A percentile compares a stretch with the other conserved stretches of the same genome.
phyloP scores from a whole-genome alignment of 495 filamentous ascomycete species.

The Aspergillus sparsus region DNA sequence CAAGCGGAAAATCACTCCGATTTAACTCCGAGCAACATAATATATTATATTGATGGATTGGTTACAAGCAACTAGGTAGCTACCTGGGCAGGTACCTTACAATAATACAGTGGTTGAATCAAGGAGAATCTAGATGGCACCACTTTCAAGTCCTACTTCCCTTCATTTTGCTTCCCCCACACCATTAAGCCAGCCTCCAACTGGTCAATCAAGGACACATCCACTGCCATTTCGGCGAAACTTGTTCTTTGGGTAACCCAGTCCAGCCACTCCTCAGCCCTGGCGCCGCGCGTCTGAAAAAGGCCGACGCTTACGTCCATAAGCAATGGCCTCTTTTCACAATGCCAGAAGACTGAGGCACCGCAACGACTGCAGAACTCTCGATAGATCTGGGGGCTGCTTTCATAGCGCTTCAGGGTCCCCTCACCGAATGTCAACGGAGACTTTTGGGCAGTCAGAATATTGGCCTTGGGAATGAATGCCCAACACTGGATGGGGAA shows the following conservation, averaged over 20 bases:
- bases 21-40: neutral
- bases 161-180: neutral
- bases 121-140: no score
- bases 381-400: slow-evolving; percentile 55
- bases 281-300: slow-evolving; percentile 55
- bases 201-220: slow-evolving; percentile 40
- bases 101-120: neutral
- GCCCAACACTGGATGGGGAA: slow-evolving; percentile 71
- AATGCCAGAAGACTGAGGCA: slow-evolving; percentile 68
- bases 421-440: slow-evolving; percentile 48
- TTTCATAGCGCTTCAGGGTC: slow-evolving; percentile 54
- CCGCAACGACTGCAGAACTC: slow-evolving; percentile 67
- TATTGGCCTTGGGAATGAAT: slow-evolving; percentile 64
- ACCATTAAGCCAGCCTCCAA: slow-evolving; percentile 29
- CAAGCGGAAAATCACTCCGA: neutral
- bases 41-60: no score
- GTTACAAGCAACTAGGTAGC: no score
- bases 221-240: slow-evolving; percentile 60
- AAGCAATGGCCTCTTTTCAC: slow-evolving; percentile 53
- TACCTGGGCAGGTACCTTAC: neutral
- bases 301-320: slow-evolving; percentile 68
- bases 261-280: slow-evolving; percentile 60
- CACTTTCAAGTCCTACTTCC: no score
- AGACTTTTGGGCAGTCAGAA: slow-evolving; percentile 44
- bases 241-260: slow-evolving; percentile 62